Percentiles rank a stretch among this genome's conserved stretches.
Conservation (phyloP, 495 filamentous ascomycete species). For the Cairneyella variabilis region DNA sequence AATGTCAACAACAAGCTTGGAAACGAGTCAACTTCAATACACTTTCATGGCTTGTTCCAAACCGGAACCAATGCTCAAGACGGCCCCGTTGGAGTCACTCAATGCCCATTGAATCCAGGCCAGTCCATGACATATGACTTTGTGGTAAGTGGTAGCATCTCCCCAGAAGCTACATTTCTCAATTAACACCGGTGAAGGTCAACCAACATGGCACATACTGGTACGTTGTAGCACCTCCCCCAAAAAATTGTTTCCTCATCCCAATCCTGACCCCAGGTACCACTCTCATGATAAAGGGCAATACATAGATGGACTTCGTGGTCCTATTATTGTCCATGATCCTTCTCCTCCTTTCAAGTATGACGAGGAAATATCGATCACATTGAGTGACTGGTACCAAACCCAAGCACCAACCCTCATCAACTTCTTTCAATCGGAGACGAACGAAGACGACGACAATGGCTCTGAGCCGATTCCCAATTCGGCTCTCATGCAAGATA, state of each 20-base stretch:
- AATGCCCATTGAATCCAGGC: constrained; percentile 57
- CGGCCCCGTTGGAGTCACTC: constrained; percentile 62
- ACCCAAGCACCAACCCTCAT: constrained; percentile 56
- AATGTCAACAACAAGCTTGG: constrained; percentile 70
- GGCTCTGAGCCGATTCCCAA: constrained; percentile 64
- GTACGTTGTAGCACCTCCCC: too few relatives aligned
- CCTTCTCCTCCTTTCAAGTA: constrained; percentile 49
- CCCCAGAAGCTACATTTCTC: too few relatives aligned
- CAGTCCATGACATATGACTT: constrained; percentile 40
- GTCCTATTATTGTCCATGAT: constrained; percentile 69
- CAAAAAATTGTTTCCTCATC: too few relatives aligned
- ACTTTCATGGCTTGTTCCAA: constrained; percentile 81
- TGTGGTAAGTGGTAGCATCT: constrained; percentile 48
- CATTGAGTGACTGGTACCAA: constrained; percentile 66
- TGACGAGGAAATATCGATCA: constrained; percentile 60
- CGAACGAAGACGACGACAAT: constrained; percentile 35
- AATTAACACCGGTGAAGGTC: too few relatives aligned
- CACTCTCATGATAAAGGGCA: constrained; percentile 18
- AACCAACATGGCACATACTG: constrained; percentile 18
- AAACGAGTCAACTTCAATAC: constrained; percentile 67
- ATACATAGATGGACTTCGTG: constrained; percentile 62
- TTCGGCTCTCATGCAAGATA: constrained; percentile 67
- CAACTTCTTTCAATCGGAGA: constrained; percentile 49
- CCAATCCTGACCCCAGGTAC: too few relatives aligned
- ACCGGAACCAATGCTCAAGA: constrained; percentile 70